Evolutionary conservation across 306 rosid species (phyloP), one percentile per base, ranked within the genome.

Genomic region (Cercis canadensis): DNA sequence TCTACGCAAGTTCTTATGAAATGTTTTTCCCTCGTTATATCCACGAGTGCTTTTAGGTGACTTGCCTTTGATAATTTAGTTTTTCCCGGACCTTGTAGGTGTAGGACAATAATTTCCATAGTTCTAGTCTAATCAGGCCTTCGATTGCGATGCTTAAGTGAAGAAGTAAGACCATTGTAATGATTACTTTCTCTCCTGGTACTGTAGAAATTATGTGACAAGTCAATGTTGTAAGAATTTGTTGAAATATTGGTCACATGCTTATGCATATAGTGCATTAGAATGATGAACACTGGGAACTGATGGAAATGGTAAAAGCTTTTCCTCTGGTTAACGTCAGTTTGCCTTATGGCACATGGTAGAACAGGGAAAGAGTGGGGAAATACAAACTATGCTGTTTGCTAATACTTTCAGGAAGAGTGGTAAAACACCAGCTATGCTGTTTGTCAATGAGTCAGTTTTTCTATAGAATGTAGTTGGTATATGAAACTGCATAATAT

Each of bases 201-300:
- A 7, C 50, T n/a, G 66, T 21, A 40, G 64, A 29, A 18, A 45
- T 64, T 57, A 24, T 72, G 53, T 70, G 21, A n/a, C 15, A 66
- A 31, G 29, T 24, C 3, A 24, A 24, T 24, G 29, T 3, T 24
- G 29, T 24, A 17, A 45, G 21, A 47, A 31, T 69, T 40, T 55
- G n/a, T 15, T 58, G 16, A 43, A 5, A 41, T 16, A 24, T 24
- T 24, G 29, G 29, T 24, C 29, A 24, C 29, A 24, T 24, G 29
- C 29, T 24, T 24, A 24, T 24, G 29, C 29, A 6, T 17, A 12
- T 10, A 47, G 50, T 60, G 36, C 51, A 13, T 47, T 49, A 49
- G 43, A 60, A 5, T 50, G 69, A 40, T 65, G 46, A 34, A 29
- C 31, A 8, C 44, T 47, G 17, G 29, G 57, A 57, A 56, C 56